Percentiles rank a stretch among this genome's conserved stretches.
Conservation (phyloP, 2,329 filamentous ascomycete genomes). For the Dryadomyces quercus-mongolicae region DNA sequence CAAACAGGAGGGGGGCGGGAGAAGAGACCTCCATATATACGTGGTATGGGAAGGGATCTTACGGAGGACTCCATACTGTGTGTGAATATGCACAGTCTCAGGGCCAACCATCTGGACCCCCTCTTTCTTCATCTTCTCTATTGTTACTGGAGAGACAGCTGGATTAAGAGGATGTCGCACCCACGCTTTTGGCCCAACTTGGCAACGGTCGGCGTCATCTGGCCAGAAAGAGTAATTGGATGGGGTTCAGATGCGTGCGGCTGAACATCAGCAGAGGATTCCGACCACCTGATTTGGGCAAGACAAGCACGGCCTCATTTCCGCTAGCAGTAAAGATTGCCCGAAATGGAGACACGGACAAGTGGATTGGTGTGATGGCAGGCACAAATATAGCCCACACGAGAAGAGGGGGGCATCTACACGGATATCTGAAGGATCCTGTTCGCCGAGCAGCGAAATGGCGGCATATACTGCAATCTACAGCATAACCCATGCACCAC, state of each 20-base stretch:
- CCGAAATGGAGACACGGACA: background rate
- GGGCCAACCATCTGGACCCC: background rate
- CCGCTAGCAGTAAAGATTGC: background rate
- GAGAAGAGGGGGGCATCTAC: too few species aligned
- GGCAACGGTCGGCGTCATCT: background rate
- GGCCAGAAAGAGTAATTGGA: background rate
- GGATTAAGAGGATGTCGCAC: background rate
- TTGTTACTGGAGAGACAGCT: background rate
- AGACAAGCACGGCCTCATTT: background rate
- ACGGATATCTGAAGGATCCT: background rate
- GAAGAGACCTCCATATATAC: background rate
- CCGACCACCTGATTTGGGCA: background rate
- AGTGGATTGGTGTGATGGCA: background rate
- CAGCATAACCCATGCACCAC: background rate
- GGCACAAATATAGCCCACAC: too few species aligned
- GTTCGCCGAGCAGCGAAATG: background rate
- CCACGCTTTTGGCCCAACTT: background rate
- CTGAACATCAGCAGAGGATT: background rate
- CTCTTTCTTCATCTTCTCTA: background rate
- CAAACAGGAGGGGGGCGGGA: background rate
- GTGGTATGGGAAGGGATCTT: background rate
- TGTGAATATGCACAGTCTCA: background rate
- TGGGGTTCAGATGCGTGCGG: background rate
- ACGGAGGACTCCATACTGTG: too few species aligned
- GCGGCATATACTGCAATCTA: background rate